These are phyloP conservation scores for Xerocomus minutiporus DNA, from an alignment of 1,284 basidiomycete species.

Conservation along the genomic window DNA sequence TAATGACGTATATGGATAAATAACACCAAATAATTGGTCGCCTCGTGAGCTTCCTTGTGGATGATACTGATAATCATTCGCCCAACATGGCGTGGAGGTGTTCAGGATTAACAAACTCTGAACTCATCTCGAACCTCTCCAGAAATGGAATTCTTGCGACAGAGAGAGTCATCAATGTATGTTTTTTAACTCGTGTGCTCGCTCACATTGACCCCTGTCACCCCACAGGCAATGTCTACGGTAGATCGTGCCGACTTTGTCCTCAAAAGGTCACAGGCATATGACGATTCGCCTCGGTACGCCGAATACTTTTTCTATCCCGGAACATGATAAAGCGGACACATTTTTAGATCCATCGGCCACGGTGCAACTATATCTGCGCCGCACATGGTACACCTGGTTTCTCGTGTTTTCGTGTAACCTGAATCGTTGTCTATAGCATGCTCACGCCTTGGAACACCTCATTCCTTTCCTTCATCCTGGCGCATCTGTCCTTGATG, in stretches of 20 bases:
- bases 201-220: background rate
- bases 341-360: slow-evolving; percentile 56
- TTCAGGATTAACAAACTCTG: slow-evolving; percentile 61
- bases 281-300: slow-evolving; percentile 77
- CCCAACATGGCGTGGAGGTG: slow-evolving; percentile 76
- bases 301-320: background rate
- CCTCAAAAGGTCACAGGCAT: slow-evolving; percentile 49
- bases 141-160: slow-evolving; percentile 52
- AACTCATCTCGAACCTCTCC: slow-evolving; percentile 69
- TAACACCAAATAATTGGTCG: slow-evolving; percentile 11
- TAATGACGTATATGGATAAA: slow-evolving; percentile 7
- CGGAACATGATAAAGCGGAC: background rate
- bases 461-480: slow-evolving; percentile 68
- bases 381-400: slow-evolving; percentile 74
- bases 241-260: slow-evolving; percentile 79
- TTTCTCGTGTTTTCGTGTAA: background rate
- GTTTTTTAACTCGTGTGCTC: slow-evolving; percentile 7
- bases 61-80: background rate
- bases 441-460: slow-evolving; percentile 76
- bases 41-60: background rate
- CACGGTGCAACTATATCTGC: slow-evolving; percentile 85
- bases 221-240: slow-evolving; percentile 58
- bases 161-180: slow-evolving; percentile 45
- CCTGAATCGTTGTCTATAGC: slow-evolving; percentile 41
- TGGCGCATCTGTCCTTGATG: slow-evolving; percentile 73